Evolutionary conservation across 2,329 filamentous ascomycete genomes (phyloP).

Genomic region (Hypoxylon sp.): DNA sequence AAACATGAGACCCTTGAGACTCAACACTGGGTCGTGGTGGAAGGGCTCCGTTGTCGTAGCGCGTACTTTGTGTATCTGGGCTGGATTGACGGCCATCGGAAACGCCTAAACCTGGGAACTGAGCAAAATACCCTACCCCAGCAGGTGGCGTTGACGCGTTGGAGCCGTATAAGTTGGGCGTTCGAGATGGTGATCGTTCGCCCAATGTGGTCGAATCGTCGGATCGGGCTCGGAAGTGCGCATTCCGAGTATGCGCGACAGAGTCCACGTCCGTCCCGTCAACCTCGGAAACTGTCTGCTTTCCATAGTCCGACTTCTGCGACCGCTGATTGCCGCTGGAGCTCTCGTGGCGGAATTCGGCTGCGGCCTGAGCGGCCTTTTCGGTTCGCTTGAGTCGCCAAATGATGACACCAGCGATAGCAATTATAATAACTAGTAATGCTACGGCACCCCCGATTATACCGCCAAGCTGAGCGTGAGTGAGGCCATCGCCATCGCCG

Average conservation of each 20-base stretch:
- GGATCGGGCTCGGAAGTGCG: constrained; percentile 50
- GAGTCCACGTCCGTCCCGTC: constrained; percentile 62
- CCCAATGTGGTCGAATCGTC: constrained; percentile 40
- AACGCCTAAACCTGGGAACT: constrained; percentile 33
- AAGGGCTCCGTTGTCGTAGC: constrained; percentile 47
- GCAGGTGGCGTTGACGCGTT: constrained; percentile 45
- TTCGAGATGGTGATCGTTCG: constrained; percentile 42
- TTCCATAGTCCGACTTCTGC: constrained; percentile 57
- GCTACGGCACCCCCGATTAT: constrained; percentile 67
- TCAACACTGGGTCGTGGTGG: constrained; percentile 55
- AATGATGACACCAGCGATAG: constrained; percentile 65
- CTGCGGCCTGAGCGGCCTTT: constrained; percentile 56
- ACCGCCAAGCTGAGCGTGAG: constrained; percentile 63
- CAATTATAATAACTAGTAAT: constrained; percentile 64
- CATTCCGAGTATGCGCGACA: constrained; percentile 49
- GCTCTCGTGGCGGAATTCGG: constrained; percentile 56
- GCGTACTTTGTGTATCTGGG: constrained; percentile 48
- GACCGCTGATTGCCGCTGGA: constrained; percentile 54
- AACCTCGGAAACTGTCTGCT: constrained; percentile 60
- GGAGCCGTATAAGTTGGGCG: constrained; percentile 43
- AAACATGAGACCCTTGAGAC: constrained; percentile 56
- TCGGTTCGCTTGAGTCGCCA: constrained; percentile 65
- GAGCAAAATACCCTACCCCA: constrained; percentile 44
- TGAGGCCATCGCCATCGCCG: constrained; percentile 55
- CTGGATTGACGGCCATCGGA: constrained; percentile 51